These are phyloP conservation scores for Mucor sp. DNA, from an alignment of 371 early-diverging fungal genomes.

Conservation along the genomic window DNA sequence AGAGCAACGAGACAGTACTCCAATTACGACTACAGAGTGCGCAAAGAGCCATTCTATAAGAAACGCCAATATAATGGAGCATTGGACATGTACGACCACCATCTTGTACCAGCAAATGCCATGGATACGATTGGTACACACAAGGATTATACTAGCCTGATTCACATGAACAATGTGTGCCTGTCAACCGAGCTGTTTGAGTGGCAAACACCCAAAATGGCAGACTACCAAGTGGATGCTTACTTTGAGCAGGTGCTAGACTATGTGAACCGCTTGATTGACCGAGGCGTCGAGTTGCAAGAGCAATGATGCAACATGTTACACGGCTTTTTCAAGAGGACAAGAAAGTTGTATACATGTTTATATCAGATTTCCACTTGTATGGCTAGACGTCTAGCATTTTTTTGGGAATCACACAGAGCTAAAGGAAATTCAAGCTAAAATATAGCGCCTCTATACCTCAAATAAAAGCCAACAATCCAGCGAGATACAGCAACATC, in stretches of 20 bases:
- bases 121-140: not conserved
- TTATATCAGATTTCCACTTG: not conserved
- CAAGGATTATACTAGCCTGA: not conserved
- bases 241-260: not conserved
- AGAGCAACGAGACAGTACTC: not conserved
- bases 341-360: not conserved
- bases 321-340: not conserved
- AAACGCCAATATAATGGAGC: not conserved
- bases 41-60: not conserved
- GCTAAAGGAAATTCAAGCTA: not conserved
- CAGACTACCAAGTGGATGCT: not conserved
- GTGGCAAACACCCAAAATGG: not conserved
- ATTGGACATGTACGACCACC: not conserved
- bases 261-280: not conserved
- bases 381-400: not conserved
- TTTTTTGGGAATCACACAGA: not conserved
- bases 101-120: not conserved
- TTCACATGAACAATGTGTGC: not conserved
- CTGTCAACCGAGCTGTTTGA: not conserved
- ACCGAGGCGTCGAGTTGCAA: not conserved
- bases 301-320: not conserved
- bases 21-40: not conserved
- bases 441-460: not conserved
- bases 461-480: not conserved
- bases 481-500: not conserved